These are phyloP conservation scores for Bauhinia variegata DNA, from an alignment of 306 rosid species.

Conservation along the genomic window DNA sequence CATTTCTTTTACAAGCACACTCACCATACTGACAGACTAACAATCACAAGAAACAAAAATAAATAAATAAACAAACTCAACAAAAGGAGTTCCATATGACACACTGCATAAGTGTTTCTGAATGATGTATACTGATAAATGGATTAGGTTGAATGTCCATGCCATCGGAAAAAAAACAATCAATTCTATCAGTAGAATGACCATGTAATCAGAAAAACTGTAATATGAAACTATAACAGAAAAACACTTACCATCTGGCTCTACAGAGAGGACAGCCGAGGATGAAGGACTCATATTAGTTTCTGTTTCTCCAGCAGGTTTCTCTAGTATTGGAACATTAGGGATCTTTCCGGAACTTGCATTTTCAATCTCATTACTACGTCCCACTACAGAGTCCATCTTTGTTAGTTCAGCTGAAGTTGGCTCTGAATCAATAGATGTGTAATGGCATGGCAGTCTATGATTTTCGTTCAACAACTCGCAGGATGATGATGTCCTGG, in stretches of 20 bases:
- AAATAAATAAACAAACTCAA: background rate
- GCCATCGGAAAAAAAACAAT: too few species aligned
- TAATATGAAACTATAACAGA: constrained; percentile 9
- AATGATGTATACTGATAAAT: too few species aligned
- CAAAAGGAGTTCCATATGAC: constrained; percentile 5
- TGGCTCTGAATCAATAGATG: constrained; percentile 30
- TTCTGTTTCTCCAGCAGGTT: too few species aligned
- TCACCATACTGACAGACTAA: too few species aligned
- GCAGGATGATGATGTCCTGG: constrained; percentile 39
- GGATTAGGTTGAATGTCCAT: too few species aligned
- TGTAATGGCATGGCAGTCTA: constrained; percentile 32
- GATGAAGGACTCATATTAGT: constrained; percentile 43
- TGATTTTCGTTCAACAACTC: constrained; percentile 38
- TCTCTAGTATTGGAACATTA: constrained; percentile 24
- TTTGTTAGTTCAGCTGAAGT: constrained; percentile 33
- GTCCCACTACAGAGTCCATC: constrained; percentile 34
- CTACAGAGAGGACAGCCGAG: constrained; percentile 36
- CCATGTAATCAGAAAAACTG: background rate
- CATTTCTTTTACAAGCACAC: background rate
- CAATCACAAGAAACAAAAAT: too few species aligned
- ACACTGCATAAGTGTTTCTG: constrained; percentile 10
- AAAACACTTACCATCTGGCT: constrained; percentile 53
- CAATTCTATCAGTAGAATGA: too few species aligned
- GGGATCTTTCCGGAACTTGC: constrained; percentile 35
- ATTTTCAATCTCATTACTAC: constrained; percentile 45